Base-by-base conservation (phyloP, 2,329 filamentous ascomycete genomes). In the Myriangium duriaei region DNA sequence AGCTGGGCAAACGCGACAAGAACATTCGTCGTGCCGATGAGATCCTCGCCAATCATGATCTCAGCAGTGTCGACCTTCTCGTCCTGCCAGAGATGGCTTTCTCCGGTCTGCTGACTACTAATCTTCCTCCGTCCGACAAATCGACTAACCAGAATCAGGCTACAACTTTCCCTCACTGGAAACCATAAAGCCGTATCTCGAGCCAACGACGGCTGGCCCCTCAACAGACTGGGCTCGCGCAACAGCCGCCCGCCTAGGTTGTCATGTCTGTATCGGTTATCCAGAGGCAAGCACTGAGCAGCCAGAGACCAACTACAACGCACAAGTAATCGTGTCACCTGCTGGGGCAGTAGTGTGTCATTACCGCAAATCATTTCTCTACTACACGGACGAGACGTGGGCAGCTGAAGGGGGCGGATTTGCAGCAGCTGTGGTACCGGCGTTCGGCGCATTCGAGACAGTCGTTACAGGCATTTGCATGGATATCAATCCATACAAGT, bases 51-150 rank as follows among this genome's bases (percentile, higher is more conserved):
- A 59, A 67, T 0, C 1, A 60, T 40, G 24, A 37, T 32, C 32
- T 41, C 14, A 13, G 30, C 6, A 42, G 68, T n/a, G 52, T 87
- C 1, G 79, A 85, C 51, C 65, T 87, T 18, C 63, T 91, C 0
- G 73, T 88, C 0, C 60, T 88, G 0, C 81, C 83, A 0, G 83
- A 88, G 53, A 61, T 88, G 55, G 79, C 82, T 1, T 85, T 88
- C 51, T 70, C 74, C 41, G 79, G 79, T 81, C 58, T n/a, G 7
- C 30, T 32, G 30, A 15, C 32, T 14, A 18, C 12, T 14, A 18
- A 28, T 14, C 15, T 24, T 18, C 9, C 3, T 15, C 14, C 16
- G 24, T 13, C 2, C 13, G 19, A 32, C n/a, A n/a, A n/a, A n/a
- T n/a, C 7, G 26, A 13, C 31, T 42, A 29, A 37, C 12, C 26